Conservation (phyloP, 495 filamentous ascomycete species). For the Penicillium bialowiezense region DNA sequence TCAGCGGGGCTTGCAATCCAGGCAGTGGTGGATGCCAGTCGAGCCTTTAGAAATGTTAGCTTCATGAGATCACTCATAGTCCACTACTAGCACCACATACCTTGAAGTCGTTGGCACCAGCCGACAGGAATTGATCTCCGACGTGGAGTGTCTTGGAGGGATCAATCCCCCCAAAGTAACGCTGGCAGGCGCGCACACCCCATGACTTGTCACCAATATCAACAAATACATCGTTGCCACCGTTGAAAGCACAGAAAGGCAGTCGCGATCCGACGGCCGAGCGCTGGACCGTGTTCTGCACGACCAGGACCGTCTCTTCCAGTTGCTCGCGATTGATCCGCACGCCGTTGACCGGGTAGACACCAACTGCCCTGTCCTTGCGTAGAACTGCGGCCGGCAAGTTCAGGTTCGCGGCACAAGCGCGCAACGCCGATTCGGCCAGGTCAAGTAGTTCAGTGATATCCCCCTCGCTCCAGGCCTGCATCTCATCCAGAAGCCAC, state of each 20-base stretch:
- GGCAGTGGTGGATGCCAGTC: slow-evolving; percentile 63
- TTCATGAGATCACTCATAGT: neutral
- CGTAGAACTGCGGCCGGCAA: slow-evolving; percentile 75
- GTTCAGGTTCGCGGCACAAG: slow-evolving; percentile 72
- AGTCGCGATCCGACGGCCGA: slow-evolving; percentile 65
- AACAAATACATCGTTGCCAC: slow-evolving; percentile 95
- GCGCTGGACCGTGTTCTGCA: slow-evolving; percentile 86
- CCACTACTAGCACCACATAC: slow-evolving; percentile 44
- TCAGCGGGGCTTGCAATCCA: slow-evolving; percentile 95
- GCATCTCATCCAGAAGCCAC: slow-evolving; percentile 89
- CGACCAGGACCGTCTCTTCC: slow-evolving; percentile 92
- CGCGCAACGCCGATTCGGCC: slow-evolving; percentile 75
- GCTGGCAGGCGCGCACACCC: slow-evolving; percentile 88
- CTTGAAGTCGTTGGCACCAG: slow-evolving; percentile 97
- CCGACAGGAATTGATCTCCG: slow-evolving; percentile 93
- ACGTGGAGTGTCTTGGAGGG: slow-evolving; percentile 73
- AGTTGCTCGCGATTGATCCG: slow-evolving; percentile 83
- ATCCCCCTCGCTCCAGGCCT: slow-evolving; percentile 72
- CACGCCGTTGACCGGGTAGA: slow-evolving; percentile 57
- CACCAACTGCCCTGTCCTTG: slow-evolving; percentile 92
- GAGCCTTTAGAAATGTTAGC: slow-evolving; percentile 39
- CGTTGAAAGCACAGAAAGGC: slow-evolving; percentile 98
- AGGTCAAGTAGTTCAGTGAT: slow-evolving; percentile 78
- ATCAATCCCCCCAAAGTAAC: slow-evolving; percentile 78
- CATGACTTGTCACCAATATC: slow-evolving; percentile 98